Evolutionary conservation across 768 basidiomycete genomes (phyloP).

Genomic region (Udeniomyces megalosporus): DNA sequence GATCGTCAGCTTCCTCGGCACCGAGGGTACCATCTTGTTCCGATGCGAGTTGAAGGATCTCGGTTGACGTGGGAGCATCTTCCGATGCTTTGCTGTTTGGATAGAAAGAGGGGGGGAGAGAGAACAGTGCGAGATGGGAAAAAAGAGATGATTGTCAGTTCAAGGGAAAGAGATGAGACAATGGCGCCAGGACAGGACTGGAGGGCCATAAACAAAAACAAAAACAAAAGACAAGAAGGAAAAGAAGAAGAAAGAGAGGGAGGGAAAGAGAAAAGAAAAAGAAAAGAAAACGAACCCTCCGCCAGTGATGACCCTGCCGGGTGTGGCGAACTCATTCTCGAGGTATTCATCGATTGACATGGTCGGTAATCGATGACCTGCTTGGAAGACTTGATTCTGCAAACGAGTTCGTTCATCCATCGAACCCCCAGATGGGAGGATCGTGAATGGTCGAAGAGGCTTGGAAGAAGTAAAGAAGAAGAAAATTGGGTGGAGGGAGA

Average conservation of each 20-base stretch:
- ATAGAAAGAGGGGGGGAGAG: neutral
- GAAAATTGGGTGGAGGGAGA: too few relatives aligned
- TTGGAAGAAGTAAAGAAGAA: slow-evolving; percentile 24
- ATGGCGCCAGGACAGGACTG: neutral
- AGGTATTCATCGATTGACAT: slow-evolving; percentile 95
- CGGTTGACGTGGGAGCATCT: slow-evolving; percentile 50
- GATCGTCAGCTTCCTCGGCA: slow-evolving; percentile 53
- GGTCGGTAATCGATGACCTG: slow-evolving; percentile 69
- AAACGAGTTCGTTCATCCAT: slow-evolving; percentile 49
- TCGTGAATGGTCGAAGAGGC: slow-evolving; percentile 84
- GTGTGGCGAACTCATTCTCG: slow-evolving; percentile 43
- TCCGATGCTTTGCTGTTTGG: slow-evolving; percentile 46
- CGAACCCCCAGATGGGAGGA: slow-evolving; percentile 53
- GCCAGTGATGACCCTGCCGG: slow-evolving; percentile 44
- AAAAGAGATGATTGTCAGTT: neutral
- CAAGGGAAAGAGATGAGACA: too few relatives aligned
- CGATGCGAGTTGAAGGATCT: slow-evolving; percentile 58
- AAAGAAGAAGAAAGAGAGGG: neutral
- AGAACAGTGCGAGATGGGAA: neutral
- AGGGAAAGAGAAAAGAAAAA: neutral
- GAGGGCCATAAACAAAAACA: too few relatives aligned
- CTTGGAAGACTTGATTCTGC: slow-evolving; percentile 65
- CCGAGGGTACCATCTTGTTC: slow-evolving; percentile 65
- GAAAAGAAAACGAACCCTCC: slow-evolving; percentile 49
- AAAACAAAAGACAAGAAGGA: neutral